phyloP scores from a whole-genome alignment of 108 stramenopile genomes.

The Conticribra guillardii region DNA sequence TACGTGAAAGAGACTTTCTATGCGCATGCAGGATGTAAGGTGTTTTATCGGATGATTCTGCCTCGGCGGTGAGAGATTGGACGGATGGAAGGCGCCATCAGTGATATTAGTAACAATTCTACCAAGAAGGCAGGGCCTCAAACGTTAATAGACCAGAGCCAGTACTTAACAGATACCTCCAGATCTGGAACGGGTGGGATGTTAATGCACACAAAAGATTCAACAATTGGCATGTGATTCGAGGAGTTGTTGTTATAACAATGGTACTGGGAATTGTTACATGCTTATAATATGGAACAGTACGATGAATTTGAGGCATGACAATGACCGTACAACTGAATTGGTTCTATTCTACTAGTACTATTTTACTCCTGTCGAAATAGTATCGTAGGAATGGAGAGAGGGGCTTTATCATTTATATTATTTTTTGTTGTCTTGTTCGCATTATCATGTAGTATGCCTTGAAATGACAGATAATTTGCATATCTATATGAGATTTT shows the following conservation, averaged over 20 bases:
- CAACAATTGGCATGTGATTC: conserved; percentile 14
- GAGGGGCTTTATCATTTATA: no score
- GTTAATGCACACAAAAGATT: conserved; percentile 13
- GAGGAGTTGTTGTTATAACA: conserved; percentile 29
- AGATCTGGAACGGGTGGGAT: conserved; percentile 11
- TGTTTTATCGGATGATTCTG: conserved; percentile 6
- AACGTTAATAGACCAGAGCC: no score
- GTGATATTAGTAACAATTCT: background rate
- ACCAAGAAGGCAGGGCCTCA: background rate
- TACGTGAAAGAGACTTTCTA: conserved; percentile 11
- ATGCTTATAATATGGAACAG: conserved; percentile 25
- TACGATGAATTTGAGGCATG: conserved; percentile 35
- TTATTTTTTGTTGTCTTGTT: no score
- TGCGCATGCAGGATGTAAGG: conserved; percentile 29
- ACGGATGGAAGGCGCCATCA: background rate
- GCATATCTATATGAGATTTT: no score
- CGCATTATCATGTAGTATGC: no score
- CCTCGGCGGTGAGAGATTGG: background rate
- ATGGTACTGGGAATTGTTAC: conserved; percentile 30
- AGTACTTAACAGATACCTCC: no score
- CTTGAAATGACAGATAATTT: no score
- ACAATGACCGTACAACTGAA: conserved; percentile 1
- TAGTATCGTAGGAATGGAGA: no score
- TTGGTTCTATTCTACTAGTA: background rate
- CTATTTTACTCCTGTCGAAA: no score